These are phyloP conservation scores for Sherardia arvensis DNA, from an alignment of 257 asterid species.

Conservation along the genomic window DNA sequence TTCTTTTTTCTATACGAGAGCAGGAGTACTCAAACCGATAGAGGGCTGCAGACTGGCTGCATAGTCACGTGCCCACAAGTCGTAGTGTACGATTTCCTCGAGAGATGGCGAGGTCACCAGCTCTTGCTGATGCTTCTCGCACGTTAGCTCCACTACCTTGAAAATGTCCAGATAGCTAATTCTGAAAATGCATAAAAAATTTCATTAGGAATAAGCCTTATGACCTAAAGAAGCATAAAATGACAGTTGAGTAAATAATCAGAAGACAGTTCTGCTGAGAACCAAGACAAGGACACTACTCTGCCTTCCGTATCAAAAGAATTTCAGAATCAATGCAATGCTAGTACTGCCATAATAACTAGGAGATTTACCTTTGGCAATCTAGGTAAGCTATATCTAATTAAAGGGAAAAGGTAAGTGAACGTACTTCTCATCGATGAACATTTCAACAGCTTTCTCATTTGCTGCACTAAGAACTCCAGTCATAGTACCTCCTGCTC, in stretches of 20 bases:
- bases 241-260: background rate
- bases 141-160: constrained; percentile 88
- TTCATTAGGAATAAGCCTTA: background rate
- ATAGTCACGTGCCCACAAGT: constrained; percentile 87
- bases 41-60: constrained; percentile 52
- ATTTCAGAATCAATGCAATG: background rate
- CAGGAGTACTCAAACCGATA: constrained; percentile 37
- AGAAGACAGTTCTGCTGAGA: background rate
- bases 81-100: constrained; percentile 87
- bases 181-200: constrained; percentile 31
- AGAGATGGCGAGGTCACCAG: constrained; percentile 60
- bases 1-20: constrained; percentile 37
- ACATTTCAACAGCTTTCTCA: constrained; percentile 97
- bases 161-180: constrained; percentile 83
- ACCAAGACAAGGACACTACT: background rate
- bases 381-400: background rate
- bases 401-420: background rate
- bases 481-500: constrained; percentile 98
- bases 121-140: constrained; percentile 61
- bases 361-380: background rate
- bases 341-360: background rate
- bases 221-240: background rate
- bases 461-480: constrained; percentile 98
- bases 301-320: background rate
- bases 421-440: constrained; percentile 67